A percentile compares a stretch with the other conserved stretches of the same genome.
phyloP scores from a whole-genome alignment of 2,329 filamentous ascomycete species.

The Teratosphaeria gauchensis region DNA sequence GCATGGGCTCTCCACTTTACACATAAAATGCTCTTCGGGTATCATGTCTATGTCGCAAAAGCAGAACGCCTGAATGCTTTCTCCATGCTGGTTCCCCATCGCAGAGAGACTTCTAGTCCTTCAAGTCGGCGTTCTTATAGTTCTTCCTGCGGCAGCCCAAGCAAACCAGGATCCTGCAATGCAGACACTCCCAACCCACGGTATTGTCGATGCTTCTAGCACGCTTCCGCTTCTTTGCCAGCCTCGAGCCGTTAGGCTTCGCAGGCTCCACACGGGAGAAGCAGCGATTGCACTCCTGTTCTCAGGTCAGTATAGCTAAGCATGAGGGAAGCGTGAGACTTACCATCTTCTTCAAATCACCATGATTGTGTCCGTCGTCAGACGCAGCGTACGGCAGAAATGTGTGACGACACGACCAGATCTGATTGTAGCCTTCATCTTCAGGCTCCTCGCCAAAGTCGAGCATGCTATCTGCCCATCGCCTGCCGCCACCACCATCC shows the following conservation, averaged over 20 bases:
- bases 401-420: constrained; percentile 19
- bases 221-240: background rate
- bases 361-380: constrained; percentile 8
- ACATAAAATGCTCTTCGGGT: background rate
- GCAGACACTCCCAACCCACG: constrained; percentile 6
- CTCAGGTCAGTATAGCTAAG: background rate
- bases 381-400: constrained; percentile 7
- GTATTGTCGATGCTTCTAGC: background rate
- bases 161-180: constrained; percentile 10
- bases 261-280: constrained; percentile 7
- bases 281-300: constrained; percentile 15
- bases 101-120: background rate
- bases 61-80: background rate
- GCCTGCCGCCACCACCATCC: constrained; percentile 21
- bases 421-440: constrained; percentile 10
- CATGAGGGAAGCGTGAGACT: background rate
- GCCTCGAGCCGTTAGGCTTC: background rate
- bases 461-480: constrained; percentile 23
- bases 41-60: background rate
- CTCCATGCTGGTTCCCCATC: background rate
- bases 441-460: constrained; percentile 31
- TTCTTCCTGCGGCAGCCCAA: constrained; percentile 5
- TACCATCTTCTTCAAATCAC: constrained; percentile 10
- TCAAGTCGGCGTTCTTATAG: background rate
- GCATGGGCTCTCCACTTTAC: background rate